Percentiles rank a stretch among this genome's conserved stretches.
Evolutionary conservation across 2,329 filamentous ascomycete species (phyloP).

Genomic region (Venturia asperata): DNA sequence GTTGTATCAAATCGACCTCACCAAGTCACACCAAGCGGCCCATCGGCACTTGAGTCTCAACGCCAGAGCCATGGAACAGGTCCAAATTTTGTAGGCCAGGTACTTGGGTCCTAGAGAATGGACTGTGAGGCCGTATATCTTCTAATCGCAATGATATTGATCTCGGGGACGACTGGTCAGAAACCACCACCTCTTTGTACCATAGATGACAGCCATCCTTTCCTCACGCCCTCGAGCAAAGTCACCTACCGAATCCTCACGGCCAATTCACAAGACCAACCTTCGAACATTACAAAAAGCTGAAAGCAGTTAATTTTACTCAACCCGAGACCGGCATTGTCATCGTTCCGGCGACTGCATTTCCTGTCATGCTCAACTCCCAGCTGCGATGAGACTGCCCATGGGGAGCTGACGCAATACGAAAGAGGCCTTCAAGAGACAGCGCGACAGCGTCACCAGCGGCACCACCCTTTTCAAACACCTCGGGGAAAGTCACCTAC

Average conservation of each 20-base stretch:
- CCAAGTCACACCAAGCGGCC: neutral
- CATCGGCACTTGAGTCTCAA: neutral
- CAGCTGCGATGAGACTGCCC: neutral
- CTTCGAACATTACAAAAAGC: neutral
- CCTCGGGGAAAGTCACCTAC: neutral
- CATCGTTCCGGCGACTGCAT: neutral
- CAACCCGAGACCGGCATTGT: neutral
- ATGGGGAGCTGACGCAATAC: neutral
- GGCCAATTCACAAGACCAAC: neutral
- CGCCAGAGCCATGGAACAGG: neutral
- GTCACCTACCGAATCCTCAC: neutral
- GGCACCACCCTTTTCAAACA: neutral
- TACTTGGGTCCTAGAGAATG: neutral
- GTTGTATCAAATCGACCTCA: conserved; percentile 1
- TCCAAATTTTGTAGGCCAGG: neutral
- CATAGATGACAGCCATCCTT: neutral
- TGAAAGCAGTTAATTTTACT: neutral
- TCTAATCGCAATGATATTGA: neutral
- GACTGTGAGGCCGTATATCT: neutral
- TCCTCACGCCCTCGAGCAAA: neutral
- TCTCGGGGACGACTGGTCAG: neutral
- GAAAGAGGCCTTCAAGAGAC: no score
- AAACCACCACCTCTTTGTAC: neutral
- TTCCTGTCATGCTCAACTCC: neutral
- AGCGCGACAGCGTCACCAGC: neutral